Percentiles rank a stretch among this genome's conserved stretches.
Conservation (phyloP, 2,329 filamentous ascomycete genomes). For the Blumeriella jaapii region DNA sequence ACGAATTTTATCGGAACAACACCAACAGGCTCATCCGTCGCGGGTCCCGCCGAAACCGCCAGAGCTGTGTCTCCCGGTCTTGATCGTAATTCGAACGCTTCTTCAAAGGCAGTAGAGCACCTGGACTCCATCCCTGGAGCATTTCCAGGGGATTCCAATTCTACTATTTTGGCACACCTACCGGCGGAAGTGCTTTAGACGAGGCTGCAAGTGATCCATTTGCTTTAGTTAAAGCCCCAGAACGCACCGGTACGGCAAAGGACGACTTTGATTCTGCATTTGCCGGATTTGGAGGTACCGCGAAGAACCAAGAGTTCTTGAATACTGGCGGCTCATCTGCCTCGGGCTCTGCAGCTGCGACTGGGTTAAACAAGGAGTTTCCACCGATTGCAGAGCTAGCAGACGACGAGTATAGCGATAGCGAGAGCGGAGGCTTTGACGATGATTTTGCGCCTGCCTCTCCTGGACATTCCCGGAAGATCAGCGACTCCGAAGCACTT, state of each 20-base stretch:
- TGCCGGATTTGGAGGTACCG: conserved; percentile 51
- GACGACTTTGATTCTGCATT: conserved; percentile 81
- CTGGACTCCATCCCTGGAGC: conserved; percentile 38
- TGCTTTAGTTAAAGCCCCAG: conserved; percentile 38
- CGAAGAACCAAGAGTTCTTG: conserved; percentile 39
- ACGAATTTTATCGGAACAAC: conserved; percentile 27
- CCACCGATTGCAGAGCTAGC: conserved; percentile 86
- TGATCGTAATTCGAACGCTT: conserved; percentile 25
- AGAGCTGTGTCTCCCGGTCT: conserved; percentile 22
- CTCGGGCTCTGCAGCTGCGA: conserved; percentile 35
- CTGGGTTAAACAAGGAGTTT: conserved; percentile 64
- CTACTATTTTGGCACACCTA: conserved; percentile 37
- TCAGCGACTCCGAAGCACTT: conserved; percentile 17
- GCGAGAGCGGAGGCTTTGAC: conserved; percentile 75
- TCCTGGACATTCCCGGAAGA: conserved; percentile 22
- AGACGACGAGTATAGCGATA: conserved; percentile 74
- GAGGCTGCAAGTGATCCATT: conserved; percentile 42
- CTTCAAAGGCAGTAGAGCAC: conserved; percentile 19
- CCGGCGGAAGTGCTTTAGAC: conserved; percentile 36
- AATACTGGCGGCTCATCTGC: conserved; percentile 29
- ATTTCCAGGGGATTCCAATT: conserved; percentile 37
- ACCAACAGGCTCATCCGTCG: conserved; percentile 24
- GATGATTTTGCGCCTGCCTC: conserved; percentile 73
- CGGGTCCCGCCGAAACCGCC: conserved; percentile 18
- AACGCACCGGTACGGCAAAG: conserved; percentile 42